phyloP scores from a whole-genome alignment of 2,329 filamentous ascomycete genomes.

The Diaporthe velutina region DNA sequence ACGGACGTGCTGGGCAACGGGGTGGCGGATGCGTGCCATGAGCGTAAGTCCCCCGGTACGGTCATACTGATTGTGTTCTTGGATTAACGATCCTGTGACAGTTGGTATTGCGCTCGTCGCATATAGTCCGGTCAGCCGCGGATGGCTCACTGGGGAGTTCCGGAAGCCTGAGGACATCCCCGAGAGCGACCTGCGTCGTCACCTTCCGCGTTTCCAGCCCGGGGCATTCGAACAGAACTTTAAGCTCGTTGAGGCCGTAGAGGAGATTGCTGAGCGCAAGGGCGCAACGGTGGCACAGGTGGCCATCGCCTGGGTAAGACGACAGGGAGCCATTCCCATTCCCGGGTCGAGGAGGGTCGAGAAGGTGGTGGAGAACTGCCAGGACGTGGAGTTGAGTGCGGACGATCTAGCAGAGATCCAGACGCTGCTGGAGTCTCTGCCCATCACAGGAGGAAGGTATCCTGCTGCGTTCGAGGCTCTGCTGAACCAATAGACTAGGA shows the following conservation, averaged over 20 bases:
- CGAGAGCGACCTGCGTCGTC: slow-evolving; percentile 59
- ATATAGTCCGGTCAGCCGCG: slow-evolving; percentile 61
- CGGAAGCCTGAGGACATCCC: slow-evolving; percentile 67
- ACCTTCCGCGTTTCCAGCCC: slow-evolving; percentile 71
- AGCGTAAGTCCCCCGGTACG: slow-evolving; percentile 77
- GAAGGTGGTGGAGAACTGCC: slow-evolving; percentile 71
- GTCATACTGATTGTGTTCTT: not conserved
- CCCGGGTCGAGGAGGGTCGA: slow-evolving; percentile 71
- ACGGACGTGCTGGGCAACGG: slow-evolving; percentile 53
- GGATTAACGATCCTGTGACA: not conserved
- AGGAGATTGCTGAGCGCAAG: slow-evolving; percentile 71
- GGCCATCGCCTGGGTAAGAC: slow-evolving; percentile 73
- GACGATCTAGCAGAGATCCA: slow-evolving; percentile 66
- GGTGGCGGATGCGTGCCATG: slow-evolving; percentile 62
- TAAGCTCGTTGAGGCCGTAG: slow-evolving; percentile 69
- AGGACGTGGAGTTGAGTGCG: slow-evolving; percentile 60
- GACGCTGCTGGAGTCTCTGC: slow-evolving; percentile 59
- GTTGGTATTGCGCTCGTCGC: slow-evolving; percentile 58
- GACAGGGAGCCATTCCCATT: slow-evolving; percentile 73
- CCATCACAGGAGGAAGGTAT: slow-evolving; percentile 63
- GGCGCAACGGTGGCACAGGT: slow-evolving; percentile 73
- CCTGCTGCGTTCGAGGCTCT: slow-evolving; percentile 36
- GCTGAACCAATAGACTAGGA: slow-evolving; percentile 21
- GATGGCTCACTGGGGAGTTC: slow-evolving; percentile 67
- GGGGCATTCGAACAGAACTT: slow-evolving; percentile 73